Conservation (phyloP, 495 filamentous ascomycete genomes). For the Parmelia sp. region DNA sequence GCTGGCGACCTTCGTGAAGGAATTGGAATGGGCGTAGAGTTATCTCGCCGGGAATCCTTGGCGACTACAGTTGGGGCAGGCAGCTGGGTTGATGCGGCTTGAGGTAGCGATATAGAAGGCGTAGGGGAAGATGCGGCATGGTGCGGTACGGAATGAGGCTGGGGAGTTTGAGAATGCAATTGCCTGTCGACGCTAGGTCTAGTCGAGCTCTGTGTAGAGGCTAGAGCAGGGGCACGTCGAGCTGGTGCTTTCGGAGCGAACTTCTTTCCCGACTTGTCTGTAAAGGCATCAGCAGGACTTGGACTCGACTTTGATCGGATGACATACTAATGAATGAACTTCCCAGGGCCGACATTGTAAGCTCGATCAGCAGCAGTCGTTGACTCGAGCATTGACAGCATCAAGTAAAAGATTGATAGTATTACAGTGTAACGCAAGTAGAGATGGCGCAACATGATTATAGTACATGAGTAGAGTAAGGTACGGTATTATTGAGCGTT, state of each 20-base stretch:
- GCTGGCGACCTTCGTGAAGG: conserved; percentile 6
- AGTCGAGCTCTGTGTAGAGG: conserved; percentile 32
- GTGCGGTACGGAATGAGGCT: conserved; percentile 30
- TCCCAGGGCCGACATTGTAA: conserved; percentile 48
- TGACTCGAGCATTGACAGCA: neutral
- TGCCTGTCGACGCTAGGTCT: conserved; percentile 39
- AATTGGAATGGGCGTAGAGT: conserved; percentile 6
- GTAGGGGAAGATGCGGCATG: conserved; percentile 27
- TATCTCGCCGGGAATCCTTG: conserved; percentile 5
- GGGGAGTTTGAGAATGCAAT: conserved; percentile 32
- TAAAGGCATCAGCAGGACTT: conserved; percentile 14
- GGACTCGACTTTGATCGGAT: neutral
- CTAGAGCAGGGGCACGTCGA: conserved; percentile 39
- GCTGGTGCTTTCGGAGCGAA: conserved; percentile 47
- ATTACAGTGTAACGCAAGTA: neutral
- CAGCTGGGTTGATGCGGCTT: conserved; percentile 21
- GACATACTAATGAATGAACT: conserved; percentile 54
- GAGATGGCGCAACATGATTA: neutral
- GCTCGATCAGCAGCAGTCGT: conserved; percentile 22
- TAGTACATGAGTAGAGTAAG: no score
- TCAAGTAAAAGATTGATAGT: neutral
- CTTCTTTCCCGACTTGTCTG: conserved; percentile 52
- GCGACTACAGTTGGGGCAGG: conserved; percentile 7
- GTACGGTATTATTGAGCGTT: no score
- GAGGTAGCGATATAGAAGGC: conserved; percentile 23